Percentiles rank a stretch among this genome's conserved stretches.
Conservation (phyloP, 192 early-diverging fungal genomes). For the Cetraspora pellucida region DNA sequence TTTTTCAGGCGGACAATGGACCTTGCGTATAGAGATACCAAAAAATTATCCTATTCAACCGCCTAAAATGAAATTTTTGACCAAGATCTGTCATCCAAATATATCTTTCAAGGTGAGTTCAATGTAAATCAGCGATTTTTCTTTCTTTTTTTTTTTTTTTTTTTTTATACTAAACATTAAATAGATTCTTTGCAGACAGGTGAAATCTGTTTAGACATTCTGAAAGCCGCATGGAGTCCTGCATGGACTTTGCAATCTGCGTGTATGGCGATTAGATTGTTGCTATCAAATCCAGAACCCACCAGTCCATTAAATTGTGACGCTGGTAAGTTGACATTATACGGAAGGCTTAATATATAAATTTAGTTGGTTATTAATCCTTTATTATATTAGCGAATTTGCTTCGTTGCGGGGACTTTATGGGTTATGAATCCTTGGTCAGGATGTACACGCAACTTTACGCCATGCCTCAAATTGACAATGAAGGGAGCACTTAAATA, state of each 20-base stretch:
- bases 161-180: conserved; percentile 4
- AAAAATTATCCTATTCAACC: conserved; percentile 75
- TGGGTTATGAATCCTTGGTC: conserved; percentile 87
- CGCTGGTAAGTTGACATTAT: conserved; percentile 50
- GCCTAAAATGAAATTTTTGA: conserved; percentile 73
- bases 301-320: conserved; percentile 93
- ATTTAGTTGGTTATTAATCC: not conserved
- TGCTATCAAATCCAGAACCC: conserved; percentile 87
- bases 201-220: conserved; percentile 95
- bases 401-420: conserved; percentile 79
- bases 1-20: conserved; percentile 65
- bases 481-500: conserved; percentile 4
- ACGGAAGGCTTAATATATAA: too few species aligned
- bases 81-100: conserved; percentile 88
- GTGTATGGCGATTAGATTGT: conserved; percentile 77
- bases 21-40: conserved; percentile 72
- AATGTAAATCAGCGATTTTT: not conserved
- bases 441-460: conserved; percentile 80
- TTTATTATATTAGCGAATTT: conserved; percentile 67
- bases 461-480: conserved; percentile 49
- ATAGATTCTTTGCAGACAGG: conserved; percentile 63
- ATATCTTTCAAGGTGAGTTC: conserved; percentile 83
- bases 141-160: not conserved
- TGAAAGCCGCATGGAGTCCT: conserved; percentile 93
- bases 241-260: conserved; percentile 91